Conservation (phyloP, 106 monocot genomes). For the Gastrodia elata region DNA sequence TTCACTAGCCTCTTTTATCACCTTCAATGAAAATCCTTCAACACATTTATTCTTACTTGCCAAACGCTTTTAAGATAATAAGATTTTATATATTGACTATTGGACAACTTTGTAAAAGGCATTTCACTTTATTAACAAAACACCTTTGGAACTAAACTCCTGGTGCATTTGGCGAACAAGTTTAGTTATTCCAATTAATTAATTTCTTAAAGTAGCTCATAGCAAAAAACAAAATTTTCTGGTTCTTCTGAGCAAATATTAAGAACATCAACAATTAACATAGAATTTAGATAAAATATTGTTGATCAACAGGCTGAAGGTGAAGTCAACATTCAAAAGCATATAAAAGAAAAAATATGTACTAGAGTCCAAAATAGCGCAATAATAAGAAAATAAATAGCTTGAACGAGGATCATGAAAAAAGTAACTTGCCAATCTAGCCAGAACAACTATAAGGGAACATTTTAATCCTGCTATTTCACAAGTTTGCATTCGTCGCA, state of each 20-base stretch:
- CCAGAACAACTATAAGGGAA: constrained; percentile 81
- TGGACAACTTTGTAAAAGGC: not conserved
- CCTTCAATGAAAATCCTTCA: not conserved
- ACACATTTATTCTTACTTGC: not conserved
- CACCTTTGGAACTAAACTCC: not conserved
- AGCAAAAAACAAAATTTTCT: not conserved
- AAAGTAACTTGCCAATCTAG: constrained; percentile 51
- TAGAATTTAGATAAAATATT: not conserved
- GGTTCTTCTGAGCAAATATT: not conserved
- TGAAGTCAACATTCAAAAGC: not conserved
- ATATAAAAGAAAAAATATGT: not conserved
- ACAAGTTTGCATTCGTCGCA: constrained; percentile 81
- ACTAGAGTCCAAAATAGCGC: not conserved
- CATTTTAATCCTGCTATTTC: constrained; percentile 75
- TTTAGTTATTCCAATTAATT: not conserved
- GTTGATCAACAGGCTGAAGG: not conserved
- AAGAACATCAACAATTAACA: not conserved
- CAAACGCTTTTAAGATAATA: not conserved
- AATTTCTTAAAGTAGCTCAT: not conserved
- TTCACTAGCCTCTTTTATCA: not conserved
- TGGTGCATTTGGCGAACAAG: not conserved
- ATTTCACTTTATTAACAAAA: not conserved
- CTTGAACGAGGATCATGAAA: not conserved
- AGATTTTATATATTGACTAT: not conserved
- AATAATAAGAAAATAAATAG: not conserved